Conservation (phyloP, 768 basidiomycete genomes). For the Boletus rufocinnamomeus region DNA sequence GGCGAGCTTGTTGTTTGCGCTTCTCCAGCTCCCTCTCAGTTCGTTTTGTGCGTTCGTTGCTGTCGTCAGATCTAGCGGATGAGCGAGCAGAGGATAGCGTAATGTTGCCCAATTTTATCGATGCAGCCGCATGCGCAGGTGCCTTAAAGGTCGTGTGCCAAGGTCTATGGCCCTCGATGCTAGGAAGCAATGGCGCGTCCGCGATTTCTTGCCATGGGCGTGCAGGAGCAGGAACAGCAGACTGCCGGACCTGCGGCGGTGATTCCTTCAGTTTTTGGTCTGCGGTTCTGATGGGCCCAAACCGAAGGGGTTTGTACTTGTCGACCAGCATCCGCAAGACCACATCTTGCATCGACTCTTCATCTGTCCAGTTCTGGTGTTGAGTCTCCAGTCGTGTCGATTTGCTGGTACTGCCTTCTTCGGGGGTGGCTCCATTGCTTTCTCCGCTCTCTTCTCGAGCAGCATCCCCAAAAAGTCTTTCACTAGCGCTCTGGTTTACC, state of each 20-base stretch:
- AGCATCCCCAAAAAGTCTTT: conserved; percentile 69
- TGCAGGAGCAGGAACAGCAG: conserved; percentile 8
- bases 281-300: conserved; percentile 55
- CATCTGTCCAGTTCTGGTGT: conserved; percentile 75
- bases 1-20: conserved; percentile 51
- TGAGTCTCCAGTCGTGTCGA: conserved; percentile 42
- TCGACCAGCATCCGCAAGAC: conserved; percentile 85
- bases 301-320: conserved; percentile 81
- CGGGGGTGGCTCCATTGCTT: conserved; percentile 8
- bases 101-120: conserved; percentile 54
- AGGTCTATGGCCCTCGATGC: conserved; percentile 58
- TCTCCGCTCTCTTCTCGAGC: conserved; percentile 50
- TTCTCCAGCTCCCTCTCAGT: conserved; percentile 53
- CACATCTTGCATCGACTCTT: conserved; percentile 67
- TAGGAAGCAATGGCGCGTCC: conserved; percentile 54
- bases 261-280: conserved; percentile 64
- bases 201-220: conserved; percentile 25
- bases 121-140: conserved; percentile 54
- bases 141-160: conserved; percentile 71
- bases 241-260: conserved; percentile 41
- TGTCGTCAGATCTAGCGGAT: conserved; percentile 21
- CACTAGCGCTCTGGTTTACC: conserved; percentile 43
- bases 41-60: conserved; percentile 42
- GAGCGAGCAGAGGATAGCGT: conserved; percentile 27
- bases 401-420: conserved; percentile 17